Conservation (phyloP, 2,329 filamentous ascomycete species). For the Alternaria incomplexa region DNA sequence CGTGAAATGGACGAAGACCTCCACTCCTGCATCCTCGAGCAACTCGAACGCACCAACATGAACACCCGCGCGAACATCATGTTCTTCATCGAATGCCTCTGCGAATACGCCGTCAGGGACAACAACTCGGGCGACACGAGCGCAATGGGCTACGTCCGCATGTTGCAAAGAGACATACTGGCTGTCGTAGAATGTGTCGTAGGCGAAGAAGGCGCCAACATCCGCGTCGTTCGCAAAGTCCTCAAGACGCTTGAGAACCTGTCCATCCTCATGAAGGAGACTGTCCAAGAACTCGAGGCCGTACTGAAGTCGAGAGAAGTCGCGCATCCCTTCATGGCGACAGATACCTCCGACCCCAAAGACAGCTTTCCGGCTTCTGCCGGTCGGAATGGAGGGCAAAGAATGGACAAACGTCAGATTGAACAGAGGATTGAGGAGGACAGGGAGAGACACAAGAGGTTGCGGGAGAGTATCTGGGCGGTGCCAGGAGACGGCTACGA, state of each 20-base stretch:
- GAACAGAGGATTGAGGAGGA: constrained; percentile 98
- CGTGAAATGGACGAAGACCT: constrained; percentile 95
- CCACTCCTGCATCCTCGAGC: constrained; percentile 95
- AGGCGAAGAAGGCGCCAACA: constrained; percentile 87
- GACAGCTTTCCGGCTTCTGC: constrained; percentile 18
- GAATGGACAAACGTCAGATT: constrained; percentile 83
- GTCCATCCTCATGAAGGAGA: constrained; percentile 73
- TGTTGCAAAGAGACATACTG: constrained; percentile 94
- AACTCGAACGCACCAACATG: constrained; percentile 93
- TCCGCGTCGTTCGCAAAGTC: constrained; percentile 88
- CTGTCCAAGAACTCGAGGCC: constrained; percentile 80
- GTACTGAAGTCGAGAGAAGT: constrained; percentile 78
- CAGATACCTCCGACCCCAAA: neutral
- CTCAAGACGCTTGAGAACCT: constrained; percentile 74
- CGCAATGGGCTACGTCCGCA: constrained; percentile 82
- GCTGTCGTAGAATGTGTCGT: constrained; percentile 91
- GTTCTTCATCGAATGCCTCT: constrained; percentile 97
- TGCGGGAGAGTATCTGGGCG: constrained; percentile 93
- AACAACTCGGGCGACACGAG: constrained; percentile 69
- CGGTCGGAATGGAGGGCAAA: constrained; percentile 49
- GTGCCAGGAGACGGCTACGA: constrained; percentile 65
- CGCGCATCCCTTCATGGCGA: constrained; percentile 35
- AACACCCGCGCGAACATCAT: constrained; percentile 98
- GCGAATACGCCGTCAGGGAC: constrained; percentile 81
- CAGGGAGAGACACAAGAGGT: constrained; percentile 88